Evolutionary conservation across 371 early-diverging fungal species (phyloP), one percentile per base, ranked within the genome.

Genomic region (Mucor piriformis): DNA sequence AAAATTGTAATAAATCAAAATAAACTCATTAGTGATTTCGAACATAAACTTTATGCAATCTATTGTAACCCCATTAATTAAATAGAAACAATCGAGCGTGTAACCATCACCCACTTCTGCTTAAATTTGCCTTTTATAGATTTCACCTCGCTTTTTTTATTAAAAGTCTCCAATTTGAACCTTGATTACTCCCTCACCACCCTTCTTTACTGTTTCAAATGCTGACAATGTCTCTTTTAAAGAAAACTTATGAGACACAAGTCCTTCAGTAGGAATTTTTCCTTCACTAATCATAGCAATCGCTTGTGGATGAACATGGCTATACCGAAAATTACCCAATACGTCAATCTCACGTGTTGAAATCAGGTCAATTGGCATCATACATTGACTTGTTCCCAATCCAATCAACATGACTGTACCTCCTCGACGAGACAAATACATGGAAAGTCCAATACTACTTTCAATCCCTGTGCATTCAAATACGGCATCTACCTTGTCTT

Each of bases 381-480:
- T 49, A 40, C 74, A 74, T 3, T 69, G 60, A 10, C 56, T 59
- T 10, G 65, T 55, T 12, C 77, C 77, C 74, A 77, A 69, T 18
- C 77, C 77, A 18, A 77, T 74, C 53, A 77, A 29, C 42, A 73
- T 70, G 11, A 74, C 74, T n/a, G 55, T 51, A 27, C 77, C 77
- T 49, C 77, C 77, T 33, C 69, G 69, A 50, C 67, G 66, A 23
- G 65, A 61, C n/a, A 73, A 53, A 65, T 72, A 57, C 13, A 79
- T 58, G 5, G 76, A 66, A 57, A 72, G 70, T 38, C 72, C 69
- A 13, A 74, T 71, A 42, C 70, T 74, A 8, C 77, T 70, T 38
- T 79, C 80, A 34, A 69, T 77, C 21, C 80, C 80, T 18, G 71
- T 68, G 49, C 74, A 74, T 54, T 79, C 80, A 50, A 79, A 70